Evolutionary conservation across 768 basidiomycete genomes (phyloP).

Genomic region (Leccinum uliginosum): DNA sequence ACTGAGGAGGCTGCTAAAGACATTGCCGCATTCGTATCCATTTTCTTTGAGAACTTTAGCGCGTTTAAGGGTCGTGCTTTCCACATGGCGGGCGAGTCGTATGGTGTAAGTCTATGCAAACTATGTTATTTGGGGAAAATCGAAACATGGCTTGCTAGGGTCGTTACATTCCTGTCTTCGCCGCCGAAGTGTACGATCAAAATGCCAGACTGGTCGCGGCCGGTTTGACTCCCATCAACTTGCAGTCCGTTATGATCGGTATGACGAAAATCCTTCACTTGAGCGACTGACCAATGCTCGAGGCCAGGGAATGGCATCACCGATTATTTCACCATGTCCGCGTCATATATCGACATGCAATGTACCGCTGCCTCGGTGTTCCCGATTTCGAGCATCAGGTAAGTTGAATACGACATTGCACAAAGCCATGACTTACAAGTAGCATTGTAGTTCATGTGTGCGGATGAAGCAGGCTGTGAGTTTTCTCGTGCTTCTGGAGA

Average conservation of each 20-base stretch:
- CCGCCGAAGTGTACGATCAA: slow-evolving; percentile 45
- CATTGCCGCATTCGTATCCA: slow-evolving; percentile 63
- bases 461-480: slow-evolving; percentile 41
- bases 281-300: neutral
- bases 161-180: slow-evolving; percentile 49
- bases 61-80: slow-evolving; percentile 64
- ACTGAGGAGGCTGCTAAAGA: slow-evolving; percentile 67
- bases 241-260: slow-evolving; percentile 50
- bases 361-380: slow-evolving; percentile 50
- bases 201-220: slow-evolving; percentile 38
- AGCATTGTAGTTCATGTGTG: slow-evolving; percentile 31
- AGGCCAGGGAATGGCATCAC: slow-evolving; percentile 42
- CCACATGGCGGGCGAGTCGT: slow-evolving; percentile 59
- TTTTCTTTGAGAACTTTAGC: slow-evolving; percentile 72
- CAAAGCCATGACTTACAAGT: neutral
- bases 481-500: neutral
- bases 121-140: neutral
- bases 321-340: slow-evolving; percentile 35
- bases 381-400: slow-evolving; percentile 39
- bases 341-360: slow-evolving; percentile 48
- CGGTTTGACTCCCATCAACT: slow-evolving; percentile 47
- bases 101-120: slow-evolving; percentile 34
- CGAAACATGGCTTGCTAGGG: slow-evolving; percentile 32
- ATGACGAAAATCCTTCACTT: neutral
- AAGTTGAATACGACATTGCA: neutral